Conservation (phyloP, 2,329 filamentous ascomycete genomes). For the Nannizziopsis barbatae region DNA sequence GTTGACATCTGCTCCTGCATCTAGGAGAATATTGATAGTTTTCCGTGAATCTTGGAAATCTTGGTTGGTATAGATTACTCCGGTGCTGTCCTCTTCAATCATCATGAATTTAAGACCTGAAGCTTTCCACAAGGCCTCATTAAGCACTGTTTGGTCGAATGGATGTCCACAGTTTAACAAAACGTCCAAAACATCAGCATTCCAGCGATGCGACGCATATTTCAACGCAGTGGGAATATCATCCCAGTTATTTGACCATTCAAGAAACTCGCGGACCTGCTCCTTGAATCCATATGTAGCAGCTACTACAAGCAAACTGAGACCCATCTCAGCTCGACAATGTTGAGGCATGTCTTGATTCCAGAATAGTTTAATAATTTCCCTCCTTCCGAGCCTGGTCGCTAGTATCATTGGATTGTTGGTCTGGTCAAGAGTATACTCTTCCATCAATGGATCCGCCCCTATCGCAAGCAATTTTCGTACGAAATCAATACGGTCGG, state of each 20-base stretch:
- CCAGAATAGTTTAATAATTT: not conserved
- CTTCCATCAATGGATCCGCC: not conserved
- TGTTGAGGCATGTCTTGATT: constrained; percentile 1
- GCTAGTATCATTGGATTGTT: constrained; percentile 1
- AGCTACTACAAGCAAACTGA: not conserved
- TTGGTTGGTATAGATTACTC: not conserved
- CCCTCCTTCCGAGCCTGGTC: not conserved
- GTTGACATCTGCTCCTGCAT: not conserved
- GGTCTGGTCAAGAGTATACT: not conserved
- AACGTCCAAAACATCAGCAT: not conserved
- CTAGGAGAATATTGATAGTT: not conserved
- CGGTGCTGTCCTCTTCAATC: not conserved
- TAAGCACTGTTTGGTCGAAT: not conserved
- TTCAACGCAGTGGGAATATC: not conserved
- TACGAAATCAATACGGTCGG: not conserved
- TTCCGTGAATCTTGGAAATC: not conserved
- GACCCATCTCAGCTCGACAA: not conserved
- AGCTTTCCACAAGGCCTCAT: not conserved
- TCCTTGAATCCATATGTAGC: not conserved
- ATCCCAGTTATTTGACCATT: not conserved
- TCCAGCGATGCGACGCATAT: not conserved
- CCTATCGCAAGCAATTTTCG: not conserved
- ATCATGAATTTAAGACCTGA: not conserved
- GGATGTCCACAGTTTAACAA: not conserved
- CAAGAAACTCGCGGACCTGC: not conserved